Base-by-base conservation (phyloP, 176 grass and related monocot species). In the Ananas comosus region DNA sequence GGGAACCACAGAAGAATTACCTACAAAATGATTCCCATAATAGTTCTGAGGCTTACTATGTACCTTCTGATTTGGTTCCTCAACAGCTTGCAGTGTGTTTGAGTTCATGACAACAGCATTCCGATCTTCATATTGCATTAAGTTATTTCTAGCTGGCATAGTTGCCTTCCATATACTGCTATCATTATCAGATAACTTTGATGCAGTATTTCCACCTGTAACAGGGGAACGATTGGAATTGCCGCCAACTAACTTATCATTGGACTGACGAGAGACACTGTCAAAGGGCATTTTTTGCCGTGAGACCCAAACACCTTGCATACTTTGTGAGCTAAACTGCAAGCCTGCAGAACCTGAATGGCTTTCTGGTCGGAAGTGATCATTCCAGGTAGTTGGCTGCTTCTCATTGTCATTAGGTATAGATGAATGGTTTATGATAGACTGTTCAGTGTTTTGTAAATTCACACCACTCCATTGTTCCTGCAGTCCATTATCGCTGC, bases 381-480 rank as follows among this genome's bases (percentile, higher is more conserved):
- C 51, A 48, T 69, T 53, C 75, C 65, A 69, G 11, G 17, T 2
- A 49, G 13, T 10, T 50, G n/a, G 25, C 2, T 69, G 51, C 12
- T 69, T 77, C 18, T 52, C 53, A 51, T 61, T 69, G 42, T 59
- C 65, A 77, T 71, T 53, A 10, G 69, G 16, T 10, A 71, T 0
- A 12, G 50, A 23, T 22, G 71, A 69, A 21, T 51, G 29, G 65
- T 74, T 64, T 54, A 28, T 48, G 74, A 68, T 69, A 58, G 64
- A 29, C 54, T 74, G 53, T 23, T 80, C 77, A 63, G 64, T 66
- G 48, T 70, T 78, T n/a, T 78, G 64, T 57, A 74, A 74, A 69
- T 23, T 74, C 51, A 68, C n/a, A 12, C 78, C 28, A 63, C 78
- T 74, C 78, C 78, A 80, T 72, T 74, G 71, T 73, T 85, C 83